Base-by-base conservation (phyloP, 257 asterid species). In the Penstemon davidsonii region DNA sequence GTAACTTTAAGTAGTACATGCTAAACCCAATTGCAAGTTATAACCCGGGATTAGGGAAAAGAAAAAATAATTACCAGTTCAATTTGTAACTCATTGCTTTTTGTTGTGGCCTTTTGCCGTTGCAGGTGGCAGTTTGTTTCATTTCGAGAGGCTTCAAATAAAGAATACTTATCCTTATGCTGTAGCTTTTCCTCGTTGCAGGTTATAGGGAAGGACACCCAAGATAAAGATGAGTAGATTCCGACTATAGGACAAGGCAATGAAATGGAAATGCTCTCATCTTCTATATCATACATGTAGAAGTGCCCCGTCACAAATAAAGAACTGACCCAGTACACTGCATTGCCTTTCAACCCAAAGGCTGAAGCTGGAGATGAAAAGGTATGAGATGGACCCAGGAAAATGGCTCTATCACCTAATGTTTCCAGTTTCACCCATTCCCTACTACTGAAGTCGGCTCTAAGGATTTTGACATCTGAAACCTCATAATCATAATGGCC, bases 301-400 rank as follows among this genome's bases (percentile, higher is more conserved):
- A 62, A 33, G 53, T 61, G 13, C 40, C 54, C 8, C 39, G 8
- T 1, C n/a, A 2, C 5, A 33, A 5, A 8, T 38, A 33, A 8
- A 3, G 4, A 39, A 40, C 11, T 2, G 40, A 40, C 18, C 64
- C 47, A 59, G 40, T 43, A 43, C 66, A 61, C 47, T 41, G 53
- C 39, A 43, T 61, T 61, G 40, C 66, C 33, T 43, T 43, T 61
- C 4, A 61, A 61, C n/a, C 66, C 54, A 18, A 15, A 61, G 7
- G 51, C 37, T 61, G 66, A 61, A 43, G 66, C 66, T 8, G 66
- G 54, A 43, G 66, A 61, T 61, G 66, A 61, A 25, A 43, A 61
- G 25, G 53, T 18, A 2, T 61, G 10, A 43, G 5, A 6, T 12
- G n/a, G 8, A 9, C 15, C 54, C 15, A 61, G 8, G 8, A 61